Evolutionary conservation across 139 green algal species (phyloP).

Genomic region (Raphidocelis subcapitata): DNA sequence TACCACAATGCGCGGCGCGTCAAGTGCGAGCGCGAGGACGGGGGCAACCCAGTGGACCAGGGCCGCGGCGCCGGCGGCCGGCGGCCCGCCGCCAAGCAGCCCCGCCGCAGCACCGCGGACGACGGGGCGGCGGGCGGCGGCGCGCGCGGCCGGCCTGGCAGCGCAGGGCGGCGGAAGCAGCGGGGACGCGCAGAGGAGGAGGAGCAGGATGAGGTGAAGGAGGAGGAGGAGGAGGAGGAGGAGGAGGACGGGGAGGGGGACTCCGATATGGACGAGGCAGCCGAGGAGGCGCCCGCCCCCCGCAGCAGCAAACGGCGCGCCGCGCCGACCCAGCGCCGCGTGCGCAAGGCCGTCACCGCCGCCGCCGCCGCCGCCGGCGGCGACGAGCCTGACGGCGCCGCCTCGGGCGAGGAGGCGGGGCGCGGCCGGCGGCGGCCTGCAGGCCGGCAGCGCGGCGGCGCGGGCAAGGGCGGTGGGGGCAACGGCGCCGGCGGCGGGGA

Average conservation of each 20-base stretch:
- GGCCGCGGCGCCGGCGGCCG: not conserved
- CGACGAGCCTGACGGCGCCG: not conserved
- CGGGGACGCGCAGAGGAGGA: not conserved
- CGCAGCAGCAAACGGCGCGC: not conserved
- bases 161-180: no score
- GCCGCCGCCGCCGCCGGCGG: not conserved
- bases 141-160: no score
- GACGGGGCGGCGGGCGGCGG: not conserved
- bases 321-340: no score
- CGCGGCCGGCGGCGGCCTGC: no score
- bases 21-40: not conserved
- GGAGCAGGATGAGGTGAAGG: not conserved
- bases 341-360: no score
- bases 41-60: not conserved
- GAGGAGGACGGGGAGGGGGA: not conserved
- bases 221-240: not conserved
- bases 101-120: not conserved
- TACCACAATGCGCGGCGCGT: no score
- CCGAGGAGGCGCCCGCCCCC: not conserved
- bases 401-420: no score
- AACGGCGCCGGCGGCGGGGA: not conserved
- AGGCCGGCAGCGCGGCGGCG: no score
- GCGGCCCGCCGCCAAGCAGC: not conserved
- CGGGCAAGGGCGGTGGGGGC: not conserved
- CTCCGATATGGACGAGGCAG: not conserved